phyloP scores from a whole-genome alignment of 495 filamentous ascomycete genomes.

The Penicillium angulare region DNA sequence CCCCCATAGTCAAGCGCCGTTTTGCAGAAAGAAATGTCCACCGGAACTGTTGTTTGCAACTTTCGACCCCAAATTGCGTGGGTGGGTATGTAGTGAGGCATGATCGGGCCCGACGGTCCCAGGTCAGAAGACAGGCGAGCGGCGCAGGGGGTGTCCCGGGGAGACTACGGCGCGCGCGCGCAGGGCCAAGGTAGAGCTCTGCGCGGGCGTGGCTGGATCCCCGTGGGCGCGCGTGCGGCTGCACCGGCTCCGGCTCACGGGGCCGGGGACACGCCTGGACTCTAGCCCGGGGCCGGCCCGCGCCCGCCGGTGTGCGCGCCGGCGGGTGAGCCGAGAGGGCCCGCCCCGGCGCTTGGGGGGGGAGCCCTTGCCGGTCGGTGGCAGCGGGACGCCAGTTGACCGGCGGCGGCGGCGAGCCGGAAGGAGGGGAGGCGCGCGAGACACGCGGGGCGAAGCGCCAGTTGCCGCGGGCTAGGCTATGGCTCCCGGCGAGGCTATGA shows the following conservation, averaged over 20 bases:
- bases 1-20: slow-evolving; percentile 8
- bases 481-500: background rate
- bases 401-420: slow-evolving; percentile 70
- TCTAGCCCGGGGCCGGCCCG: slow-evolving; percentile 12
- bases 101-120: slow-evolving; percentile 3
- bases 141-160: background rate
- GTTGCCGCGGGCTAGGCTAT: slow-evolving; percentile 67
- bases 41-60: background rate
- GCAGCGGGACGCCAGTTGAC: slow-evolving; percentile 29
- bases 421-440: slow-evolving; percentile 21
- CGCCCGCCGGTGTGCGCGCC: too few relatives aligned
- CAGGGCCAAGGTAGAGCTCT: too few relatives aligned
- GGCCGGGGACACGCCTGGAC: slow-evolving; percentile 21
- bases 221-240: slow-evolving; percentile 70
- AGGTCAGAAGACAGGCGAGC: background rate
- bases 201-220: slow-evolving; percentile 71
- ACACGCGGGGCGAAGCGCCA: slow-evolving; percentile 64
- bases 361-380: too few relatives aligned
- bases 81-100: slow-evolving; percentile 19
- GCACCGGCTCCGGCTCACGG: too few relatives aligned
- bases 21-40: slow-evolving; percentile 3
- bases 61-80: slow-evolving; percentile 5
- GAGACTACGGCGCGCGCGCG: background rate
- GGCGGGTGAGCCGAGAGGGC: background rate
- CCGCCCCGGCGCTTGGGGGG: background rate